These are phyloP conservation scores for Kodamaea derodonti DNA, from an alignment of 1,139 yeast species.

Conservation along the genomic window DNA sequence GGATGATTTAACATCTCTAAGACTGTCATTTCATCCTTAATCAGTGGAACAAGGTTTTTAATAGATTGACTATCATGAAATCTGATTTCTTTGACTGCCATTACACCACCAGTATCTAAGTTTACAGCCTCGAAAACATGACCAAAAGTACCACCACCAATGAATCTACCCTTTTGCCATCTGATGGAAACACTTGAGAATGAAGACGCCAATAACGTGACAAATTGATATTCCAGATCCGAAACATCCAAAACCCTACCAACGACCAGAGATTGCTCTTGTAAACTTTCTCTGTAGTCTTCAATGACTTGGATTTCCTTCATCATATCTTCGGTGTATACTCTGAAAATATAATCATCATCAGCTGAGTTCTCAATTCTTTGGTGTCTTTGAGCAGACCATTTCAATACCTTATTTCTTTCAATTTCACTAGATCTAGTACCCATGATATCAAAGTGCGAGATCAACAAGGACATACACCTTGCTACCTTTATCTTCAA, in stretches of 20 bases:
- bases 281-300: conserved; percentile 46
- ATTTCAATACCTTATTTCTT: conserved; percentile 49
- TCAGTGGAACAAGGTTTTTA: conserved; percentile 79
- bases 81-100: conserved; percentile 95
- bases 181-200: conserved; percentile 88
- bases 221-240: conserved; percentile 82
- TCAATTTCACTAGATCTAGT: conserved; percentile 89
- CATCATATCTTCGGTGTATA: conserved; percentile 58
- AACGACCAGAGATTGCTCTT: conserved; percentile 51
- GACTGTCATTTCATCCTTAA: conserved; percentile 95
- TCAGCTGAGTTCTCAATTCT: conserved; percentile 49
- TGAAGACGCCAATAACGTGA: conserved; percentile 83
- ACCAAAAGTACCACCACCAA: conserved; percentile 97
- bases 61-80: conserved; percentile 87
- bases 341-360: conserved; percentile 55
- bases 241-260: conserved; percentile 89
- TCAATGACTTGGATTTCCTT: conserved; percentile 60
- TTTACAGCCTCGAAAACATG: conserved; percentile 90
- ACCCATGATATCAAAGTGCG: conserved; percentile 98
- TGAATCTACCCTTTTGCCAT: conserved; percentile 94
- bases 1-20: conserved; percentile 94
- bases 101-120: conserved; percentile 89
- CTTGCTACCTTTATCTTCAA: conserved; percentile 86
- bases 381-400: conserved; percentile 46
- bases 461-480: conserved; percentile 87